Conservation (phyloP, 2,329 filamentous ascomycete genomes). For the Plenodomus tracheiphilus region DNA sequence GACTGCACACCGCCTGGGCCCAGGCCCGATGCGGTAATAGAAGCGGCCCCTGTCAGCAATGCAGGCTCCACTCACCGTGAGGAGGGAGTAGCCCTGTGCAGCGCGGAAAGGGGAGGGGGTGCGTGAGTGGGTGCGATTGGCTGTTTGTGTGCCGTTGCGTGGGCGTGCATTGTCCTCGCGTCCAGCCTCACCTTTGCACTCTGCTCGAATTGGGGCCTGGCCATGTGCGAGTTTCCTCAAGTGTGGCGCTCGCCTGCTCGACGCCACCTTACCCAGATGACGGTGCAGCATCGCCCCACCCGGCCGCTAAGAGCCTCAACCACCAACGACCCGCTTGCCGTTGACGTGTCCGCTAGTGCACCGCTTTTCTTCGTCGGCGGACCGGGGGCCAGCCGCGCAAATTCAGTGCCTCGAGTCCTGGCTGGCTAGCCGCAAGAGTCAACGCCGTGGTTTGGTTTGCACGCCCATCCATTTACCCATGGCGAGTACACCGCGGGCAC, state of each 20-base stretch:
- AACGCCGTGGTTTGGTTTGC: constrained; percentile 19
- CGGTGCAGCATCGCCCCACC: constrained; percentile 14
- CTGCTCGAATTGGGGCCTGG: no score
- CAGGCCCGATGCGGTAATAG: constrained; percentile 25
- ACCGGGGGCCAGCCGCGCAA: constrained; percentile 17
- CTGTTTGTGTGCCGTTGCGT: neutral
- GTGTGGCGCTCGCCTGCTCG: constrained; percentile 12
- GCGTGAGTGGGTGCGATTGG: constrained; percentile 1
- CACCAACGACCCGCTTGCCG: constrained; percentile 26
- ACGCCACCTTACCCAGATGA: no score
- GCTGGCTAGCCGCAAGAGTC: constrained; percentile 27
- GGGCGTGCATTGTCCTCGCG: no score
- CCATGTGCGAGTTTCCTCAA: neutral
- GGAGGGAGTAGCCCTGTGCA: constrained; percentile 19
- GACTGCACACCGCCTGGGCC: constrained; percentile 22
- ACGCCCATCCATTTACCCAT: constrained; percentile 16
- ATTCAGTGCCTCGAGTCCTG: constrained; percentile 6
- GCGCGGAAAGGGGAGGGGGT: constrained; percentile 10
- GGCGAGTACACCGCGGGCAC: constrained; percentile 13
- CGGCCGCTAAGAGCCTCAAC: constrained; percentile 22
- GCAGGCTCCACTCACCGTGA: constrained; percentile 20
- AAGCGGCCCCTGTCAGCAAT: constrained; percentile 30
- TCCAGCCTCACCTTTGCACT: no score
- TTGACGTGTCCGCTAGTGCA: constrained; percentile 35
- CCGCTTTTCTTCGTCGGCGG: constrained; percentile 20